Evolutionary conservation across 1,284 basidiomycete genomes (phyloP).

Genomic region (Xerocomus nothofagi): DNA sequence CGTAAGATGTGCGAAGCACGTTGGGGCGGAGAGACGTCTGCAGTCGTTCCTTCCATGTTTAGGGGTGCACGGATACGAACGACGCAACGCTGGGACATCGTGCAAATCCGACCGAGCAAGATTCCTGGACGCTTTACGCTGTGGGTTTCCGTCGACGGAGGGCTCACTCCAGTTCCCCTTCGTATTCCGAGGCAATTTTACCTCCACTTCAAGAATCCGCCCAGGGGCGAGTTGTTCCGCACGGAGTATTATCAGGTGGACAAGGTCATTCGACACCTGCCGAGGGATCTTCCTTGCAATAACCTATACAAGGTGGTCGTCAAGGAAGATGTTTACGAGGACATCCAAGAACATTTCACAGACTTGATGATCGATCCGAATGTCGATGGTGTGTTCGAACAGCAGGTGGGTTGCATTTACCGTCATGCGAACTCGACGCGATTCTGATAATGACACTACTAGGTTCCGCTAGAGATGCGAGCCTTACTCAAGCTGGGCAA

Average conservation of each 20-base stretch:
- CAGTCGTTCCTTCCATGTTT: slow-evolving; percentile 77
- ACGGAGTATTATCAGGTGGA: slow-evolving; percentile 71
- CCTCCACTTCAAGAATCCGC: slow-evolving; percentile 78
- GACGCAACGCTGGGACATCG: slow-evolving; percentile 85
- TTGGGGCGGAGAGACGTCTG: slow-evolving; percentile 40
- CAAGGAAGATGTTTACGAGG: slow-evolving; percentile 80
- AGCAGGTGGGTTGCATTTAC: slow-evolving; percentile 58
- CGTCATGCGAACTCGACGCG: neutral
- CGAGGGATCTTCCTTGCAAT: slow-evolving; percentile 73
- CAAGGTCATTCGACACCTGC: slow-evolving; percentile 77
- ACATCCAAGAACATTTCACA: slow-evolving; percentile 89
- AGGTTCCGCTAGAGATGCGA: slow-evolving; percentile 86
- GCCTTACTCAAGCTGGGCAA: slow-evolving; percentile 86
- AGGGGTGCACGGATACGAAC: slow-evolving; percentile 66
- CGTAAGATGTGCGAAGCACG: slow-evolving; percentile 55
- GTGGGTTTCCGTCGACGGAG: slow-evolving; percentile 86
- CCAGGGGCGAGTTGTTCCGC: slow-evolving; percentile 64
- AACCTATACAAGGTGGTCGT: slow-evolving; percentile 88
- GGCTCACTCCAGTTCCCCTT: slow-evolving; percentile 78
- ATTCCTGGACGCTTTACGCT: slow-evolving; percentile 84
- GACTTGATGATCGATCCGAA: slow-evolving; percentile 92
- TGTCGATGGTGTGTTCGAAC: slow-evolving; percentile 94
- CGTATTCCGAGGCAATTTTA: slow-evolving; percentile 93
- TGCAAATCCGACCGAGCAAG: slow-evolving; percentile 83
- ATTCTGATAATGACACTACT: slow-evolving; percentile 8